A percentile compares a stretch with the other conserved stretches of the same genome.
phyloP scores from a whole-genome alignment of 192 early-diverging fungal species.

The Coemansia sp. region DNA sequence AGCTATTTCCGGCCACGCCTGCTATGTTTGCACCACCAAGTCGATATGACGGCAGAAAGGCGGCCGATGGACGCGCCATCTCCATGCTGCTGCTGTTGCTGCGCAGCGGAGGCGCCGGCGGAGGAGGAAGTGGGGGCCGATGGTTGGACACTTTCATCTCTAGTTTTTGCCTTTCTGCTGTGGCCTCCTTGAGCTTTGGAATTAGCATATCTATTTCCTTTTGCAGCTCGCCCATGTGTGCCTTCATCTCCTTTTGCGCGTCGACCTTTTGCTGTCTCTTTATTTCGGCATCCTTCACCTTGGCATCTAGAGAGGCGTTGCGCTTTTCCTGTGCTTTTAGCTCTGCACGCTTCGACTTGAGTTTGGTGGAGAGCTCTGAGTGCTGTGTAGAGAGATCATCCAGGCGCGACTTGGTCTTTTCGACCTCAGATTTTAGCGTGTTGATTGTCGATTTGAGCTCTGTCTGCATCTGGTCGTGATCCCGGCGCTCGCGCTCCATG shows the following conservation, averaged over 20 bases:
- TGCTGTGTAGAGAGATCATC: slow-evolving; percentile 18
- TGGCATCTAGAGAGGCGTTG: slow-evolving; percentile 18
- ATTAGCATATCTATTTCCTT: slow-evolving; percentile 19
- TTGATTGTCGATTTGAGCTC: slow-evolving; percentile 26
- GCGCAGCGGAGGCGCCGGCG: not conserved
- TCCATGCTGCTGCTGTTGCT: not conserved
- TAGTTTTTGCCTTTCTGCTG: not conserved
- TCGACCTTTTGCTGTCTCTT: slow-evolving; percentile 19
- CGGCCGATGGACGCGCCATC: slow-evolving; percentile 3
- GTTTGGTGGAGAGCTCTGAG: slow-evolving; percentile 8
- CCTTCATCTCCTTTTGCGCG: slow-evolving; percentile 10
- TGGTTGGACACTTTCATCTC: not conserved
- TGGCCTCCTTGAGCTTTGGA: slow-evolving; percentile 23
- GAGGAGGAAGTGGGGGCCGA: not conserved
- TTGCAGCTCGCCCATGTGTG: slow-evolving; percentile 12
- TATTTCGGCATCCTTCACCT: slow-evolving; percentile 18
- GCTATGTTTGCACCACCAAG: slow-evolving; percentile 6
- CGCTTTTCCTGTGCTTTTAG: slow-evolving; percentile 30
- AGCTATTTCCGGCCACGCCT: not conserved
- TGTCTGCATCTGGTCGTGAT: slow-evolving; percentile 26
- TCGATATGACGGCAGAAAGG: slow-evolving; percentile 1
- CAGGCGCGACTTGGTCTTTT: slow-evolving; percentile 19
- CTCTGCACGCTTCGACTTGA: slow-evolving; percentile 18
- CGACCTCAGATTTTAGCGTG: slow-evolving; percentile 22
- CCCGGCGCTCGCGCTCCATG: slow-evolving; percentile 32